Evolutionary conservation across 441 rosid species (phyloP), one percentile per base, ranked within the genome.

Genomic region (Eugenia klotzschiana): DNA sequence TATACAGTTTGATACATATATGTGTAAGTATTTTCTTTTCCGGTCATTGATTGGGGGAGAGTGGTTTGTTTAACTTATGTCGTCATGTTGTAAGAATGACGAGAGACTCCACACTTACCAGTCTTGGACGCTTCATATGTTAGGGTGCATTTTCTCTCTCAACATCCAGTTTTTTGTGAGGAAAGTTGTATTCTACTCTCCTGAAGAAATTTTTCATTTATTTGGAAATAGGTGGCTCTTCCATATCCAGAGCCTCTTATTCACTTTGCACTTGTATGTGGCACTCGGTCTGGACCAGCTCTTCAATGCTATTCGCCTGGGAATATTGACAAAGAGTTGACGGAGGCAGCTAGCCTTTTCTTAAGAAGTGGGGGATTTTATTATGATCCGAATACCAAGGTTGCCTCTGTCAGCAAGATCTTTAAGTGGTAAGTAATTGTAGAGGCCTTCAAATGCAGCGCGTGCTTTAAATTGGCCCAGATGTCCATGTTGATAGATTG

Each of bases 281-380:
- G 98, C 37, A 86, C 91, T 52, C 95, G 94, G 80, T 94, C 98
- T 69, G 94, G 98, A 82, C 99, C 98, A 50, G 89, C 94, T 82
- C 95, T 96, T 51, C 89, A 87, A 79, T 94, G 93, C 85, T 96
- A 90, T 86, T 92, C 95, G 3, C 94, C 98, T 23, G 91, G 87
- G 82, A 90, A 94, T 85, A 90, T 96, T 55, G 98, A 94, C 87
- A 84, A 91, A 88, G 98, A 94, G 88, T 89, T 94, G 89, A 87
- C 89, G 92, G 96, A 91, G 49, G 91, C 96, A 83, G 94, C 96
- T 87, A 87, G 84, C 33, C 85, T 87, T 85, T 94, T 94, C 91
- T 83, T 96, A 85, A 89, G 93, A 84, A 87, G 90, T 52, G 98
- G 98, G 74, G 98, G 96, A 83, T 90, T 94, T 83, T 79, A 81